Conservation (phyloP, 768 basidiomycete genomes). For the Mycena venus region DNA sequence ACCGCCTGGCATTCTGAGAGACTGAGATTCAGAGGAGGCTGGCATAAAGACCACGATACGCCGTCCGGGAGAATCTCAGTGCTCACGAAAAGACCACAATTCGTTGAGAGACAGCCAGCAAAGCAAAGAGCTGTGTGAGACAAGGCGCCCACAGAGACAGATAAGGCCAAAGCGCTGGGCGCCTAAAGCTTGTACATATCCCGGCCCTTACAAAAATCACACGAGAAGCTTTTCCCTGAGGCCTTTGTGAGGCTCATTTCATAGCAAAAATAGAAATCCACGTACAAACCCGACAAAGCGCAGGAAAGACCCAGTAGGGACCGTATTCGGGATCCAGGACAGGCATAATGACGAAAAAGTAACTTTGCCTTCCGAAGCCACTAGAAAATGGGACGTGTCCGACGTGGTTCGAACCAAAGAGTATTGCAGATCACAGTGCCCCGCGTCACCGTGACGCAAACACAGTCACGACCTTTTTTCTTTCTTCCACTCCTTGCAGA, state of each 20-base stretch:
- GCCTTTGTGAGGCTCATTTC: constrained; percentile 14
- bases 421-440: no score
- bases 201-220: constrained; percentile 11
- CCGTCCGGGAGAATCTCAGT: not conserved
- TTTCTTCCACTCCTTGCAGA: no score
- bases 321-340: no score
- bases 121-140: constrained; percentile 13
- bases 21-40: not conserved
- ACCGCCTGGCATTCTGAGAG: constrained; percentile 21
- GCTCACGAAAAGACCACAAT: not conserved
- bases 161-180: constrained; percentile 11
- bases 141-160: not conserved
- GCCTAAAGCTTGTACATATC: constrained; percentile 15
- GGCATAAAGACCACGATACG: not conserved
- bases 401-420: not conserved
- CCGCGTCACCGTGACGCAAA: no score
- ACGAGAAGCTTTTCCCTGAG: constrained; percentile 30
- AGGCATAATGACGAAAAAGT: no score
- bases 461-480: no score
- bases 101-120: not conserved
- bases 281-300: no score
- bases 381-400: no score
- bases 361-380: no score
- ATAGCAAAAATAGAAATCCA: not conserved
- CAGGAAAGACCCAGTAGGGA: no score